Percentiles rank a stretch among this genome's conserved stretches.
Conservation (phyloP, 805 yeast species). For the Priceomyces carsonii region DNA sequence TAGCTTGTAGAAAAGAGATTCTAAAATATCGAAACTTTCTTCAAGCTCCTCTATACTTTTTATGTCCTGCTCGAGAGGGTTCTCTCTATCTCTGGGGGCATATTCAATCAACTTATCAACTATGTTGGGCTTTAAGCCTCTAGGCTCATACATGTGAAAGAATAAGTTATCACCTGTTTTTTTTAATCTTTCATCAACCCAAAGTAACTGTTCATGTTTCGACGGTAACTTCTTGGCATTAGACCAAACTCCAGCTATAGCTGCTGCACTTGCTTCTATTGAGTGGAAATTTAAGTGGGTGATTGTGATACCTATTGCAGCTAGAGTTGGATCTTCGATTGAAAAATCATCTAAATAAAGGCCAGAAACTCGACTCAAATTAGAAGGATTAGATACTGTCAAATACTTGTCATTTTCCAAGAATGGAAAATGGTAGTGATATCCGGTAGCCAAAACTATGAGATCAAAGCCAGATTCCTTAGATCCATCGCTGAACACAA, state of each 20-base stretch:
- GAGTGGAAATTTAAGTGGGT: constrained; percentile 49
- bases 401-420: constrained; percentile 20
- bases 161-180: constrained; percentile 19
- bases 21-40: constrained; percentile 9
- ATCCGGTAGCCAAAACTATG: constrained; percentile 52
- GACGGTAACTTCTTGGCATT: constrained; percentile 38
- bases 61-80: constrained; percentile 25
- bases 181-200: constrained; percentile 28
- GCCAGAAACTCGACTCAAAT: constrained; percentile 36
- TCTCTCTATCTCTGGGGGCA: constrained; percentile 27
- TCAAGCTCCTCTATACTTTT: constrained; percentile 14
- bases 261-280: constrained; percentile 53
- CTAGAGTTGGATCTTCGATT: constrained; percentile 44
- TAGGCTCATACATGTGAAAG: constrained; percentile 35
- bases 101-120: constrained; percentile 25
- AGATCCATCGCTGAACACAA: constrained; percentile 27
- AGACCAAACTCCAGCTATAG: constrained; percentile 58
- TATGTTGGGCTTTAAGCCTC: constrained; percentile 22
- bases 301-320: constrained; percentile 39
- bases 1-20: constrained; percentile 11
- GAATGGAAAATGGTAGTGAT: constrained; percentile 48
- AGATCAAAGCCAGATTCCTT: constrained; percentile 30
- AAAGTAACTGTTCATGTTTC: constrained; percentile 35
- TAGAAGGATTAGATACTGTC: constrained; percentile 23
- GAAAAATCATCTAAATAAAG: constrained; percentile 39